phyloP scores from a whole-genome alignment of 345 rosid species.

The Camelina laxa region DNA sequence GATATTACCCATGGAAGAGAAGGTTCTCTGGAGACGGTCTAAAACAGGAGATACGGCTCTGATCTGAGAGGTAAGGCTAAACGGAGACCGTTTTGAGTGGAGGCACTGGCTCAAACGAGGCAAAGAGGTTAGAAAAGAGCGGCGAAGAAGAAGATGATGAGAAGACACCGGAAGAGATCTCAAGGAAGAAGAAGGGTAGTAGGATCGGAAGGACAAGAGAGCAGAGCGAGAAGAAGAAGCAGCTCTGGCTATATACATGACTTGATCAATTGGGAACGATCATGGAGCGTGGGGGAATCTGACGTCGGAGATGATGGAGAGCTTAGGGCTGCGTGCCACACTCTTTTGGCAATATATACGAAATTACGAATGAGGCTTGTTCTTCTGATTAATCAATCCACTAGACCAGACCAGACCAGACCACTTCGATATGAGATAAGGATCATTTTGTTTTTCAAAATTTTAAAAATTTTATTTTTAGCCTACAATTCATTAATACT shows the following conservation, averaged over 20 bases:
- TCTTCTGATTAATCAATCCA: too few species aligned
- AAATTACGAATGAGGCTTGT: too few species aligned
- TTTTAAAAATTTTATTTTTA: too few species aligned
- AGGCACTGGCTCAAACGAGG: conserved; percentile 77
- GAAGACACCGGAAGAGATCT: not conserved
- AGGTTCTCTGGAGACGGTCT: conserved; percentile 64
- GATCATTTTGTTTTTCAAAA: too few species aligned
- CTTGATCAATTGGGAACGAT: not conserved
- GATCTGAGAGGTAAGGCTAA: too few species aligned
- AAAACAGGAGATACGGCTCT: conserved; percentile 63
- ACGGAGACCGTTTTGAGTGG: too few species aligned
- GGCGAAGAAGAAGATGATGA: conserved; percentile 2
- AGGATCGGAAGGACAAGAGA: not conserved
- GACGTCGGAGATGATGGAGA: not conserved
- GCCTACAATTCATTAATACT: too few species aligned
- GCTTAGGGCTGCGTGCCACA: conserved; percentile 3
- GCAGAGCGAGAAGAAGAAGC: conserved; percentile 11
- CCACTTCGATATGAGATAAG: too few species aligned
- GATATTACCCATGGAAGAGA: conserved; percentile 76
- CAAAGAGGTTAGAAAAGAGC: conserved; percentile 50
- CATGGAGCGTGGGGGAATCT: not conserved
- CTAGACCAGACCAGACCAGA: too few species aligned
- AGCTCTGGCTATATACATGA: not conserved
- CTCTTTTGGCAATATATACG: not conserved
- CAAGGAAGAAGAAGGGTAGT: not conserved